A percentile compares a stretch with the other conserved stretches of the same genome.
These are phyloP conservation scores for Coniochaeta hoffmannii DNA, from an alignment of 2,329 filamentous ascomycete genomes.

Conservation along the genomic window DNA sequence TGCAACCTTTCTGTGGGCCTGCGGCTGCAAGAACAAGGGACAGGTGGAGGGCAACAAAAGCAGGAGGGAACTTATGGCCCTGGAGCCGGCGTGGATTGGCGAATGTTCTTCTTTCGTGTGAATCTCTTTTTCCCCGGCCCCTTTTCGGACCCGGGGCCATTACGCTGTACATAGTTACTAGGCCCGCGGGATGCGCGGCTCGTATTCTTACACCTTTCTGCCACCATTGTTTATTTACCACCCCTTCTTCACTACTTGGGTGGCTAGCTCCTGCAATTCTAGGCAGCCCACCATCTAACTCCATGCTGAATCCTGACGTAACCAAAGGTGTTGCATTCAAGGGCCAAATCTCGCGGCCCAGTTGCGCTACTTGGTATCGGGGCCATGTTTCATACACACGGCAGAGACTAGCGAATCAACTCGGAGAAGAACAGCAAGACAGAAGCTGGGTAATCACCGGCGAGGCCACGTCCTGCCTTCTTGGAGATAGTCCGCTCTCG, in stretches of 20 bases:
- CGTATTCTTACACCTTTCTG: not conserved
- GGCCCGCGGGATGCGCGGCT: not conserved
- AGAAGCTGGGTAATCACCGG: not conserved
- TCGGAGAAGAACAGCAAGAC: not conserved
- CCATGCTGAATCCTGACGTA: not conserved
- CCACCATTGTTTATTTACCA: slow-evolving; percentile 1
- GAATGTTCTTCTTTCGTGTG: not conserved
- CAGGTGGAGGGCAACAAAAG: not conserved
- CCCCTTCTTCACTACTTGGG: not conserved
- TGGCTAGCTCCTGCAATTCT: not conserved
- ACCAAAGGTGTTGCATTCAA: not conserved
- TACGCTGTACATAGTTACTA: not conserved
- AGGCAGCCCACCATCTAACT: not conserved
- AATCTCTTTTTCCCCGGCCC: not conserved
- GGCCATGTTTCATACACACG: not conserved
- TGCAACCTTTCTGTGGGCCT: not conserved
- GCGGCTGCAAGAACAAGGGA: not conserved
- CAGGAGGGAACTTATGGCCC: not conserved
- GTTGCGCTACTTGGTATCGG: not conserved
- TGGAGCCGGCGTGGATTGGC: not conserved
- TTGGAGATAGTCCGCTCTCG: not conserved
- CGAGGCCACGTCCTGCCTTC: not conserved
- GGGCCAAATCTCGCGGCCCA: not conserved
- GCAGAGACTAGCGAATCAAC: not conserved
- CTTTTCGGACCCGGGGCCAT: not conserved